Conservation (phyloP, 805 yeast genomes). For the Starmerella scarabaei region DNA sequence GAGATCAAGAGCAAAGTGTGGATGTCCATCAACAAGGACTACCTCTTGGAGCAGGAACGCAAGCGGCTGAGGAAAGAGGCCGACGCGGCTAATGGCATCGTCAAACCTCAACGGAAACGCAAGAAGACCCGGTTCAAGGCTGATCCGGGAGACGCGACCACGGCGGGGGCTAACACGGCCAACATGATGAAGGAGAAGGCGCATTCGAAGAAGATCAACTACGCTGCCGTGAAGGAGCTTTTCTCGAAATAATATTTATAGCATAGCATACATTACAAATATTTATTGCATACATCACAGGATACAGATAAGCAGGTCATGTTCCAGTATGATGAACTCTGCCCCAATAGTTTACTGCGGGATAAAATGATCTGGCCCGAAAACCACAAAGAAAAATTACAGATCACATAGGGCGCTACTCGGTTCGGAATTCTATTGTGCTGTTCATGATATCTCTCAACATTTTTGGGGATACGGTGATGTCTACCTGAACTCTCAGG, state of each 20-base stretch:
- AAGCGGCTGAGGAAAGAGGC: slow-evolving; percentile 75
- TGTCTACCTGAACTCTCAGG: too few relatives aligned
- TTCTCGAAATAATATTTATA: slow-evolving; percentile 18
- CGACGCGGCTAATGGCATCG: slow-evolving; percentile 68
- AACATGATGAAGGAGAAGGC: slow-evolving; percentile 62
- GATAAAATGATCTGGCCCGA: too few relatives aligned
- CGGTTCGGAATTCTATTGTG: too few relatives aligned
- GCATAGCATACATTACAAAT: too few relatives aligned
- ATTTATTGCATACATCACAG: too few relatives aligned
- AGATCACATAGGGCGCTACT: too few relatives aligned
- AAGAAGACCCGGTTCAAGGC: slow-evolving; percentile 27
- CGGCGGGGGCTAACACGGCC: slow-evolving; percentile 72
- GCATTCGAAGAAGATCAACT: slow-evolving; percentile 81
- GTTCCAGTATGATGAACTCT: too few relatives aligned
- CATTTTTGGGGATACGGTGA: too few relatives aligned
- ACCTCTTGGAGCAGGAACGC: slow-evolving; percentile 68
- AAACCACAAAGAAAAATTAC: too few relatives aligned
- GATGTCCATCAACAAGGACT: slow-evolving; percentile 83
- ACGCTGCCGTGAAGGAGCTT: slow-evolving; percentile 51
- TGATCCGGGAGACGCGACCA: slow-evolving; percentile 28
- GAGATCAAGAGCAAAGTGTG: slow-evolving; percentile 69
- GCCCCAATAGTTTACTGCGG: too few relatives aligned
- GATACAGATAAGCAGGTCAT: too few relatives aligned
- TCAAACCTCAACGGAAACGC: slow-evolving; percentile 36
- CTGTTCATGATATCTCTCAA: too few relatives aligned